These are phyloP conservation scores for Bruguiera sexangula DNA, from an alignment of 345 rosid species.

Conservation along the genomic window DNA sequence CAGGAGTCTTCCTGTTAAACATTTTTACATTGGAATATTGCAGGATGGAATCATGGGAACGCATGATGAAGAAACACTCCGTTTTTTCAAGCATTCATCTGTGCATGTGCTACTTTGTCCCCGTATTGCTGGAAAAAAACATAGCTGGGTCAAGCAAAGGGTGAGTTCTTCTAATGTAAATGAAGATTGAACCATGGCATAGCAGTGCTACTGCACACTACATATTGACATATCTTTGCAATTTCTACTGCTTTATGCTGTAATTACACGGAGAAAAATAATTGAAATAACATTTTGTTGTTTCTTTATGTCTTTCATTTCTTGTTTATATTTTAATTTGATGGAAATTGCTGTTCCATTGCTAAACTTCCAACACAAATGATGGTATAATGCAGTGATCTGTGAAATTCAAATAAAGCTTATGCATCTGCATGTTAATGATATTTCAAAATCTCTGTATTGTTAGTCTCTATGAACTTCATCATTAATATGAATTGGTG, in stretches of 20 bases:
- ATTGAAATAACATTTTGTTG: background rate
- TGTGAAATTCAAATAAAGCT: too few relatives aligned
- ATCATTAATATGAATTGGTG: background rate
- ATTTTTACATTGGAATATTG: constrained; percentile 18
- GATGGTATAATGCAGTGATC: too few relatives aligned
- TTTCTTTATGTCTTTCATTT: background rate
- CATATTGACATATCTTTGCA: background rate
- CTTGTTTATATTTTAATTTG: background rate
- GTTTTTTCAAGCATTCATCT: constrained; percentile 86
- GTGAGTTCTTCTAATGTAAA: constrained; percentile 31
- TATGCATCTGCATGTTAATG: background rate
- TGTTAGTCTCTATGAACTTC: background rate
- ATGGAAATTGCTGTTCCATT: too few relatives aligned
- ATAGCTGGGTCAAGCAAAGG: constrained; percentile 89
- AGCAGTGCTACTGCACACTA: background rate
- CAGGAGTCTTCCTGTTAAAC: background rate
- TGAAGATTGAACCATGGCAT: background rate
- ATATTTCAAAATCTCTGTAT: background rate
- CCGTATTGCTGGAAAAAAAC: constrained; percentile 84
- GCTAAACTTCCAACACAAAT: too few relatives aligned
- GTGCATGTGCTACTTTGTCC: constrained; percentile 93
- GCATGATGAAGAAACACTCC: constrained; percentile 98
- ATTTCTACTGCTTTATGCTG: background rate
- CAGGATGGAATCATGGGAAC: constrained; percentile 95
- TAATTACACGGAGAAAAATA: background rate